Conservation (phyloP, 306 rosid species). For the Prosopis cineraria region DNA sequence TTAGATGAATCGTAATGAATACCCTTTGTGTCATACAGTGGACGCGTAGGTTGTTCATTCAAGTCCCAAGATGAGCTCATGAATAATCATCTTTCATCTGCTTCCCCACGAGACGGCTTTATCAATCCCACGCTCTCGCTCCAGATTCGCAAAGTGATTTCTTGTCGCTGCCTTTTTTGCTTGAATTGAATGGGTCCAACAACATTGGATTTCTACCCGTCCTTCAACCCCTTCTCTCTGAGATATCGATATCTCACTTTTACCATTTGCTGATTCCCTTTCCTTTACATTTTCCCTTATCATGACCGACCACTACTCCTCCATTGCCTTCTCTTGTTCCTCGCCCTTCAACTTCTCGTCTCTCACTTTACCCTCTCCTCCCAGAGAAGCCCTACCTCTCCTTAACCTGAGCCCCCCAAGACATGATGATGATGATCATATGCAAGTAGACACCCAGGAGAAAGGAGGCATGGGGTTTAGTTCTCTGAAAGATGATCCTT, state of each 20-base stretch:
- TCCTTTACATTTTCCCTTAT: too few species aligned
- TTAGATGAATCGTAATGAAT: too few species aligned
- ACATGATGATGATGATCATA: constrained; percentile 2
- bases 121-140: constrained; percentile 40
- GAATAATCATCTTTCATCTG: not conserved
- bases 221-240: constrained; percentile 25
- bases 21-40: too few species aligned
- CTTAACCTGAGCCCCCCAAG: constrained; percentile 62
- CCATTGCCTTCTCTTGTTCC: constrained; percentile 46
- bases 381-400: constrained; percentile 72
- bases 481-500: constrained; percentile 42
- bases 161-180: constrained; percentile 57
- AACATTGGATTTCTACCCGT: constrained; percentile 50
- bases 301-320: constrained; percentile 68
- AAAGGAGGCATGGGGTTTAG: constrained; percentile 30
- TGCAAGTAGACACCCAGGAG: constrained; percentile 35
- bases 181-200: constrained; percentile 44
- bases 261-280: constrained; percentile 3
- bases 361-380: constrained; percentile 51
- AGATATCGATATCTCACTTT: constrained; percentile 36
- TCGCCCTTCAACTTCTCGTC: constrained; percentile 29
- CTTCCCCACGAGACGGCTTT: constrained; percentile 37
- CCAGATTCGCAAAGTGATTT: constrained; percentile 68
- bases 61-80: constrained; percentile 61
- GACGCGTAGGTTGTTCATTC: constrained; percentile 44